Conservation (phyloP, 345 rosid genomes). For the Citrus cavaleriei region DNA sequence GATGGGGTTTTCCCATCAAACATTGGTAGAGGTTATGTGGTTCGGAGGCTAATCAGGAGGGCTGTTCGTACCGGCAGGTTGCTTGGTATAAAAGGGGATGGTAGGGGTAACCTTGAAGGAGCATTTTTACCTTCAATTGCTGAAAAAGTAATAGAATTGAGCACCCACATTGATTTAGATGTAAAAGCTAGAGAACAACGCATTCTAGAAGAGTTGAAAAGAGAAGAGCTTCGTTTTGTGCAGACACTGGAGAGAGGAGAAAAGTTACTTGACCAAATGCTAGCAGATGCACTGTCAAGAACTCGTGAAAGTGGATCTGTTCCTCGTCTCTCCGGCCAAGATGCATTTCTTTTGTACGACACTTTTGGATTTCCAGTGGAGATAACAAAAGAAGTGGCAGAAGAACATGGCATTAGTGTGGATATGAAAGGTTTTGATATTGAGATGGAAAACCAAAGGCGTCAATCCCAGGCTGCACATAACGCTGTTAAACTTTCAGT, state of each 20-base stretch:
- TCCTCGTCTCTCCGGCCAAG: conserved; percentile 73
- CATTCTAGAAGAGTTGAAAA: conserved; percentile 71
- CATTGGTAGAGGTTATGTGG: conserved; percentile 93
- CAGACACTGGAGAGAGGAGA: conserved; percentile 94
- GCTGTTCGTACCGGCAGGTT: conserved; percentile 85
- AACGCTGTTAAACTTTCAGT: conserved; percentile 74
- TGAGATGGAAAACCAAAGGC: conserved; percentile 91
- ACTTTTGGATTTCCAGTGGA: conserved; percentile 94
- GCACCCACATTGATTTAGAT: conserved; percentile 65
- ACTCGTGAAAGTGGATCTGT: conserved; percentile 31
- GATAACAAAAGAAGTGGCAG: conserved; percentile 78
- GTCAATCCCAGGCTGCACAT: conserved; percentile 85
- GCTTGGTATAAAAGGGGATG: conserved; percentile 70
- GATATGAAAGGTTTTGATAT: conserved; percentile 68
- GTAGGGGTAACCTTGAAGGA: conserved; percentile 51
- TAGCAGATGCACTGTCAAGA: conserved; percentile 48
- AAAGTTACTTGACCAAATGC: conserved; percentile 72
- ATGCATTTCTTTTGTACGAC: conserved; percentile 79
- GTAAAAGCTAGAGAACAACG: conserved; percentile 54
- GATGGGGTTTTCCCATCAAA: conserved; percentile 94
- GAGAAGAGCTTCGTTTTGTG: conserved; percentile 86
- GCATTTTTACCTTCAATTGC: conserved; percentile 73
- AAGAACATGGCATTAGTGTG: conserved; percentile 61
- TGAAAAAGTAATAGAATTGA: conserved; percentile 72
- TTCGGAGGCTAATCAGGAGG: conserved; percentile 87